phyloP scores from a whole-genome alignment of 2,329 filamentous ascomycete species.

The Aspergillus vadensis region DNA sequence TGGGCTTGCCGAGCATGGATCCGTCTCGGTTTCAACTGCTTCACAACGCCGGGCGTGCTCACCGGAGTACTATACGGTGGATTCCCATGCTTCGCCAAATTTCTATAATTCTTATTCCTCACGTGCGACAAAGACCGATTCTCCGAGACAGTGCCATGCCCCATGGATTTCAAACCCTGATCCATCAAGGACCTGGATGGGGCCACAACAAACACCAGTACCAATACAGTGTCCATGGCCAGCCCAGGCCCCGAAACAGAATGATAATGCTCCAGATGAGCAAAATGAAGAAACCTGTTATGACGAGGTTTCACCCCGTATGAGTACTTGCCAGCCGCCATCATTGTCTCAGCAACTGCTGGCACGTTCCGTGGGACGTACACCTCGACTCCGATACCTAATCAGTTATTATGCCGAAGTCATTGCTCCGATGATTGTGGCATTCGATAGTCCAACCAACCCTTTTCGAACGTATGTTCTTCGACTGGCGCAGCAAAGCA shows the following conservation, averaged over 20 bases:
- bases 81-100: neutral
- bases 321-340: constrained; percentile 27
- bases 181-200: neutral
- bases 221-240: constrained; percentile 3
- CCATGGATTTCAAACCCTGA: neutral
- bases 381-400: constrained; percentile 80
- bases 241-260: neutral
- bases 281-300: neutral
- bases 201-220: neutral
- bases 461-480: constrained; percentile 84
- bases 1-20: neutral
- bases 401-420: constrained; percentile 93
- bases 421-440: constrained; percentile 88
- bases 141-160: neutral
- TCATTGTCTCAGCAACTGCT: constrained; percentile 41
- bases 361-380: constrained; percentile 58
- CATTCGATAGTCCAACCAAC: constrained; percentile 82
- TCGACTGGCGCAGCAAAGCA: constrained; percentile 72
- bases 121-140: neutral
- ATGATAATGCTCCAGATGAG: constrained; percentile 7
- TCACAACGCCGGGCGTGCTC: neutral
- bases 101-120: neutral
- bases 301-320: constrained; percentile 16
- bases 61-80: neutral
- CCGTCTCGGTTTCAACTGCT: neutral